Percentiles rank a stretch among this genome's conserved stretches.
phyloP scores from a whole-genome alignment of 139 green algal species.

The Tetraselmis striata region DNA sequence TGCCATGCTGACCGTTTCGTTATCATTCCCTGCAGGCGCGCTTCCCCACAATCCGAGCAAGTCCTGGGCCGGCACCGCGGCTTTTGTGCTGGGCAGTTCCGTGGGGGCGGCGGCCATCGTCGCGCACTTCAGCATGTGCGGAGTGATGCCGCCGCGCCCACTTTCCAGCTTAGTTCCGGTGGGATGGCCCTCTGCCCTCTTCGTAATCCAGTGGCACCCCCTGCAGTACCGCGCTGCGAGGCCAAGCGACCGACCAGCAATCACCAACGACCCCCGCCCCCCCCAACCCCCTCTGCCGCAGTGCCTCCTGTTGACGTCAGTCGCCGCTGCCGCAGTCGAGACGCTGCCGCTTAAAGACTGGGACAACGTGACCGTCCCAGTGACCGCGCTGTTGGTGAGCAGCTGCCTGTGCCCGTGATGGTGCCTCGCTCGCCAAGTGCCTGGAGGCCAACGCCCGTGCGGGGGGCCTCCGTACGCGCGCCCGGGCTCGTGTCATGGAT shows the following conservation, averaged over 20 bases:
- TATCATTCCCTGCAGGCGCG: too few relatives aligned
- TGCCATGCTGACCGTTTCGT: too few relatives aligned
- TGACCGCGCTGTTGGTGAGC: not conserved
- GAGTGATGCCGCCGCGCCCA: not conserved
- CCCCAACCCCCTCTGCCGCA: not conserved
- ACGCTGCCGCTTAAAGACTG: not conserved
- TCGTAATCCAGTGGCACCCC: too few relatives aligned
- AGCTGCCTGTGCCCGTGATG: not conserved
- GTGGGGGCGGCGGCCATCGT: not conserved
- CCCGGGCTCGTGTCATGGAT: too few relatives aligned
- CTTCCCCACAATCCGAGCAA: not conserved
- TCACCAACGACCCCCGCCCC: not conserved
- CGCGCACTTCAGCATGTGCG: not conserved
- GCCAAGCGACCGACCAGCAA: not conserved
- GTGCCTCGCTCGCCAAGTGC: too few relatives aligned
- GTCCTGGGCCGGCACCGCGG: not conserved
- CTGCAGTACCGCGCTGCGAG: too few relatives aligned
- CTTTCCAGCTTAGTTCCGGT: not conserved
- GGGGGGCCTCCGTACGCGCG: too few relatives aligned
- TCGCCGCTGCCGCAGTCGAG: not conserved
- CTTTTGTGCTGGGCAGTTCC: not conserved
- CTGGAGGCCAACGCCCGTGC: too few relatives aligned
- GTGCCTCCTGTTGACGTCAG: not conserved
- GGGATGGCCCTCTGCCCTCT: not conserved
- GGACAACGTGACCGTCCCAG: not conserved